Conservation (phyloP, 257 asterid genomes). For the Ilex asprella region DNA sequence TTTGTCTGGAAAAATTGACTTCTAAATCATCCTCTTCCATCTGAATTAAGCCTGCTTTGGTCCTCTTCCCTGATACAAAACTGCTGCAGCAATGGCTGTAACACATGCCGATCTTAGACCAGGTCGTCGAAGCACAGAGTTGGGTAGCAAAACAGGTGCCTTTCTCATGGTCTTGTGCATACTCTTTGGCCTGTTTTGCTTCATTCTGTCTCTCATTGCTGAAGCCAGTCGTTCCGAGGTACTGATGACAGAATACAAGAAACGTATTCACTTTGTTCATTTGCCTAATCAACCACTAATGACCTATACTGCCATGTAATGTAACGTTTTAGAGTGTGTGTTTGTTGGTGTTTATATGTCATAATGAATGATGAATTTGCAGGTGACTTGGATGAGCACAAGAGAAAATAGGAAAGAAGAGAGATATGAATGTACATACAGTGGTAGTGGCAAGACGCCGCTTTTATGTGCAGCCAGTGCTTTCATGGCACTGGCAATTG, state of each 20-base stretch:
- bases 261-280: too few species aligned
- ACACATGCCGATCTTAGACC: constrained; percentile 89
- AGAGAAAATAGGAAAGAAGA: constrained; percentile 19
- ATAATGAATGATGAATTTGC: constrained; percentile 1
- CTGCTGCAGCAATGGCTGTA: constrained; percentile 50
- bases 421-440: constrained; percentile 44
- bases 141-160: constrained; percentile 79
- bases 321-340: too few species aligned
- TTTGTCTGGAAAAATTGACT: constrained; percentile 11
- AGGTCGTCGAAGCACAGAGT: constrained; percentile 32
- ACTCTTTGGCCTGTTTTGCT: constrained; percentile 65
- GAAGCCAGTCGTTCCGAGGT: constrained; percentile 85
- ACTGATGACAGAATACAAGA: not conserved
- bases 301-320: too few species aligned
- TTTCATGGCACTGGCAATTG: constrained; percentile 58
- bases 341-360: too few species aligned
- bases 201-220: constrained; percentile 73
- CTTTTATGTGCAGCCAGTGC: constrained; percentile 62
- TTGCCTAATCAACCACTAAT: too few species aligned
- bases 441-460: constrained; percentile 53
- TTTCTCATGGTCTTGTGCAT: constrained; percentile 56
- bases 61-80: not conserved
- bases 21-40: constrained; percentile 2
- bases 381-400: constrained; percentile 40
- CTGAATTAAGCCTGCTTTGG: not conserved